Percentiles rank a stretch among this genome's conserved stretches.
Conservation (phyloP, 2,329 filamentous ascomycete species). For the Huntiella moniliformis region DNA sequence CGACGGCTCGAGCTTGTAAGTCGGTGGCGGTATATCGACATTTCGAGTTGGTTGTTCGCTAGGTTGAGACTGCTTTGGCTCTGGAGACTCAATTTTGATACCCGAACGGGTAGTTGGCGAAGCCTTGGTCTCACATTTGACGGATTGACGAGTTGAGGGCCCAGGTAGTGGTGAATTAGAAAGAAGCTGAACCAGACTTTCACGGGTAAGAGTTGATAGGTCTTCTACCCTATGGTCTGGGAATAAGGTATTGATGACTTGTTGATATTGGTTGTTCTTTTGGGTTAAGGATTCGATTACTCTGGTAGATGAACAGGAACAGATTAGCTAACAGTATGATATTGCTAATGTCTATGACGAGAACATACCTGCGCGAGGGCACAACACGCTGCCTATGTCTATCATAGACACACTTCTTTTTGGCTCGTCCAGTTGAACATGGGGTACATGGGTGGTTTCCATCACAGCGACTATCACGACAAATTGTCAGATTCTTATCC, state of each 20-base stretch:
- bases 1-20: conserved; percentile 44
- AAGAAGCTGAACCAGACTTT: conserved; percentile 39
- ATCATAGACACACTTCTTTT: conserved; percentile 62
- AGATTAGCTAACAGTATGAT: not conserved
- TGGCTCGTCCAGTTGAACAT: conserved; percentile 63
- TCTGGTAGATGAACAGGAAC: conserved; percentile 16
- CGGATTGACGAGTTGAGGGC: too few relatives aligned
- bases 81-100: too few relatives aligned
- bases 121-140: too few relatives aligned
- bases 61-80: too few relatives aligned
- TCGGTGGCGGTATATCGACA: conserved; percentile 16
- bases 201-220: conserved; percentile 34
- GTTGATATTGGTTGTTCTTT: conserved; percentile 45
- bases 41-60: too few relatives aligned
- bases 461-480: conserved; percentile 41
- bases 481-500: not conserved
- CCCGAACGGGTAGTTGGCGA: too few relatives aligned
- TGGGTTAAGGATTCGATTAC: conserved; percentile 46
- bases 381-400: conserved; percentile 61
- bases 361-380: conserved; percentile 54
- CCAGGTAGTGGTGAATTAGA: too few relatives aligned
- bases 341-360: conserved; percentile 1
- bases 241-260: conserved; percentile 42
- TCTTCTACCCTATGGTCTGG: conserved; percentile 35
- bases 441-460: conserved; percentile 67